phyloP scores from a whole-genome alignment of 371 early-diverging fungal species.

The Funneliformis caledonium region DNA sequence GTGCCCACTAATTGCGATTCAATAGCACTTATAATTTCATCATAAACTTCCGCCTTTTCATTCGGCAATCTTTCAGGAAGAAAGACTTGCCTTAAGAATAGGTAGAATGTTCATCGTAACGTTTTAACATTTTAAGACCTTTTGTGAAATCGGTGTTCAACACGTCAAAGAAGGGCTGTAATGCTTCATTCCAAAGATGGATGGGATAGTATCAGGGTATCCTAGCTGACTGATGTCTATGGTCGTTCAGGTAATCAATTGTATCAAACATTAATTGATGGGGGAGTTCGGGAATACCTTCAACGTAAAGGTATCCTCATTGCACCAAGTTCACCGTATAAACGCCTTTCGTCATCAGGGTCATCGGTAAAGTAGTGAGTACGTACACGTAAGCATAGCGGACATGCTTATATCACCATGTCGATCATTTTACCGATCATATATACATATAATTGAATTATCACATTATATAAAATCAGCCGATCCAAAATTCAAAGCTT shows the following conservation, averaged over 20 bases:
- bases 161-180: not conserved
- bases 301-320: conserved; percentile 3
- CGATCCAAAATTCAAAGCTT: too few species aligned
- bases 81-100: conserved; percentile 16
- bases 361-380: conserved; percentile 23
- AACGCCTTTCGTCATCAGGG: not conserved
- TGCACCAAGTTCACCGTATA: conserved; percentile 22
- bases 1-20: not conserved
- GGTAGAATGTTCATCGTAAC: not conserved
- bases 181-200: not conserved
- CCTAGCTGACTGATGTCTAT: not conserved
- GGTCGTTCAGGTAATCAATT: conserved; percentile 10
- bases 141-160: not conserved
- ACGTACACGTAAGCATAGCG: not conserved
- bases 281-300: not conserved
- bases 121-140: not conserved
- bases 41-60: not conserved
- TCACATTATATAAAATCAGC: too few species aligned
- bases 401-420: too few species aligned
- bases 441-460: too few species aligned
- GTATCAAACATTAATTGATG: conserved; percentile 23
- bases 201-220: not conserved
- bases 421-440: too few species aligned
- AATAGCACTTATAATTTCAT: conserved; percentile 15
- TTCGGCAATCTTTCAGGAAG: not conserved